Base-by-base conservation (phyloP, 2,329 filamentous ascomycete species). In the Venturiaceae sp. region DNA sequence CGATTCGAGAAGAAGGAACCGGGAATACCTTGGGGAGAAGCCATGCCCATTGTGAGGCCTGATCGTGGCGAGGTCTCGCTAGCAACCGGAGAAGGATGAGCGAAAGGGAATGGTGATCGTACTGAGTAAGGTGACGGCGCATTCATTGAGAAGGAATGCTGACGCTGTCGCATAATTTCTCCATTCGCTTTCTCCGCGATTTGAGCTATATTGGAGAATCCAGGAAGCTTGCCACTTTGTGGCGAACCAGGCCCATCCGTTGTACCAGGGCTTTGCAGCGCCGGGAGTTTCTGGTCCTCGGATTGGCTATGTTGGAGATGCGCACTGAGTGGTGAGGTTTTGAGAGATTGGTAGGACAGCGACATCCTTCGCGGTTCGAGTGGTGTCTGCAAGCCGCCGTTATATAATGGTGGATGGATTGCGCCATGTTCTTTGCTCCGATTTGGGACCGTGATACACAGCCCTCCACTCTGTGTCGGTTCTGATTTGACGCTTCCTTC, bases 31-130 rank as follows among this genome's bases (percentile, higher is more conserved):
- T 65, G 65, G 0, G 70, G 69, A n/a, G 69, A 69, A 26, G 44
- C 30, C 30, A 50, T 30, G 44, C 44, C 44, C 26, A 50, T 50
- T n/a, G n/a, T n/a, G 59, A 71, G 37, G 66, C 65, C 55, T 68
- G n/a, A 14, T 62, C 64, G 8, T 69, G 70, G 11, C 70, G 69
- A 33, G 1, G 55, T 39, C 26, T 57, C 55, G 65, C 37, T 59
- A 66, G 44, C 60, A 62, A 32, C 71, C 71, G 14, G 71, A 71
- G 28, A 66, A 67, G 57, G 72, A 69, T n/a, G 71, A 72, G 8
- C 68, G 66, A 58, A 65, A 64, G 57, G 70, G 68, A 13, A 69
- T 61, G 66, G 66, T 21, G 30, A 34, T 3, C 30, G 34, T 11
- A 34, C 36, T 16, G 55, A 9, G 36, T 21, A 47, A 13, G 39